A percentile compares a stretch with the other conserved stretches of the same genome.
Conservation (phyloP, 2,329 filamentous ascomycete species). For the Didymella pomorum region DNA sequence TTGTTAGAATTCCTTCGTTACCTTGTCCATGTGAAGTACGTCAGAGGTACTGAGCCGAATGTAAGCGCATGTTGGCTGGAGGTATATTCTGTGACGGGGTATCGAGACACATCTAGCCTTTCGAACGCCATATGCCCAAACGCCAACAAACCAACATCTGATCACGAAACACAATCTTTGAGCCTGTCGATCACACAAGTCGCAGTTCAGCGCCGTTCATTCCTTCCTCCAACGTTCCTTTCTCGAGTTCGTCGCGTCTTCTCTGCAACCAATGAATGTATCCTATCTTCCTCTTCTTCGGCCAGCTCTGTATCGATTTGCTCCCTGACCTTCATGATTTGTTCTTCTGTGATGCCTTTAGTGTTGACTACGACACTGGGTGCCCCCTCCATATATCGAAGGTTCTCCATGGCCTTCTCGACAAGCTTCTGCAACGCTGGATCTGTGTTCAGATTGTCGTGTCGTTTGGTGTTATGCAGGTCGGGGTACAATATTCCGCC, state of each 20-base stretch:
- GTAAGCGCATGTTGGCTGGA: neutral
- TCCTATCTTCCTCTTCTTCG: conserved; percentile 68
- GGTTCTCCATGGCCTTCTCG: conserved; percentile 80
- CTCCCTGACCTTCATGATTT: conserved; percentile 63
- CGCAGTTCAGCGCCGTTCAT: conserved; percentile 46
- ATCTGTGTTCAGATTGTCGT: conserved; percentile 79
- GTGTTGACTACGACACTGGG: conserved; percentile 81
- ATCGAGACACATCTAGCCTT: conserved; percentile 3
- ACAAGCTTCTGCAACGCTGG: conserved; percentile 80
- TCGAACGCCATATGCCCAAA: conserved; percentile 8
- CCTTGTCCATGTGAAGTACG: neutral
- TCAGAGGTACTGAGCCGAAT: neutral
- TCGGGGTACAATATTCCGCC: conserved; percentile 79
- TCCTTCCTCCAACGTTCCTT: conserved; percentile 55
- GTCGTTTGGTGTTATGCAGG: conserved; percentile 75
- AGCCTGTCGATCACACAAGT: neutral
- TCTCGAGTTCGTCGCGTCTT: conserved; percentile 52
- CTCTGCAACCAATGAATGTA: conserved; percentile 64
- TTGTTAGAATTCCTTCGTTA: neutral
- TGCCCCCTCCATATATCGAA: conserved; percentile 83
- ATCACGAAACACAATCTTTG: neutral
- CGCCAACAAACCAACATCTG: neutral
- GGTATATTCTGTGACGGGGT: conserved; percentile 10
- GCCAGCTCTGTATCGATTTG: conserved; percentile 73
- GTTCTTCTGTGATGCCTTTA: conserved; percentile 77